Conservation (phyloP, 345 rosid species). For the Gossypium longicalyx region DNA sequence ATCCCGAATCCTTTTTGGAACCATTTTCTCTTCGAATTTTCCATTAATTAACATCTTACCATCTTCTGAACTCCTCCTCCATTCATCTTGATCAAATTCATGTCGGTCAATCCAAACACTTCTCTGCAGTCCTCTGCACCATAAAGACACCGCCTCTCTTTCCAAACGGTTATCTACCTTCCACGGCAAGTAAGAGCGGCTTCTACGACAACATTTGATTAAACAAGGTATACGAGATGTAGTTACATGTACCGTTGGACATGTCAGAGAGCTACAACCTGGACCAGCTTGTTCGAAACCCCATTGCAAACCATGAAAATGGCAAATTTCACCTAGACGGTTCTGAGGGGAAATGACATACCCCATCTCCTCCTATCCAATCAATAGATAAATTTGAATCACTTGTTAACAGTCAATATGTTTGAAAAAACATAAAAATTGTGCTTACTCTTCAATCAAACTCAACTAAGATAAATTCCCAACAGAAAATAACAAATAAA, state of each 20-base stretch:
- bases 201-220: slow-evolving; percentile 12
- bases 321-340: slow-evolving; percentile 30
- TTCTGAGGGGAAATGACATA: slow-evolving; percentile 29
- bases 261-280: slow-evolving; percentile 2
- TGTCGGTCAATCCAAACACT: slow-evolving; percentile 34
- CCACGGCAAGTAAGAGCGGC: slow-evolving; percentile 20
- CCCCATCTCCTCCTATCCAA: slow-evolving; percentile 38
- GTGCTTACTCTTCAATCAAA: slow-evolving; percentile 8
- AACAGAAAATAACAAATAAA: not conserved
- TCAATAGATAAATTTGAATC: slow-evolving; percentile 7
- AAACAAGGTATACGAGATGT: slow-evolving; percentile 12
- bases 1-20: slow-evolving; percentile 20
- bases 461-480: not conserved
- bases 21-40: slow-evolving; percentile 28
- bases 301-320: slow-evolving; percentile 23
- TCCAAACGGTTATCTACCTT: slow-evolving; percentile 21
- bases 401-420: not conserved
- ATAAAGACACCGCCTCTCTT: slow-evolving; percentile 25
- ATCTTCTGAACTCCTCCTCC: slow-evolving; percentile 32
- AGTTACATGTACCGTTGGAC: slow-evolving; percentile 14
- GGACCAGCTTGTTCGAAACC: slow-evolving; percentile 23
- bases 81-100: slow-evolving; percentile 38
- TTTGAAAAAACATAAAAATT: not conserved
- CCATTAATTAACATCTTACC: slow-evolving; percentile 16
- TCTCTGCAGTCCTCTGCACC: slow-evolving; percentile 33